Evolutionary conservation across 2,329 filamentous ascomycete genomes (phyloP), one percentile per base, ranked within the genome.

Genomic region (Colletotrichum musicola): DNA sequence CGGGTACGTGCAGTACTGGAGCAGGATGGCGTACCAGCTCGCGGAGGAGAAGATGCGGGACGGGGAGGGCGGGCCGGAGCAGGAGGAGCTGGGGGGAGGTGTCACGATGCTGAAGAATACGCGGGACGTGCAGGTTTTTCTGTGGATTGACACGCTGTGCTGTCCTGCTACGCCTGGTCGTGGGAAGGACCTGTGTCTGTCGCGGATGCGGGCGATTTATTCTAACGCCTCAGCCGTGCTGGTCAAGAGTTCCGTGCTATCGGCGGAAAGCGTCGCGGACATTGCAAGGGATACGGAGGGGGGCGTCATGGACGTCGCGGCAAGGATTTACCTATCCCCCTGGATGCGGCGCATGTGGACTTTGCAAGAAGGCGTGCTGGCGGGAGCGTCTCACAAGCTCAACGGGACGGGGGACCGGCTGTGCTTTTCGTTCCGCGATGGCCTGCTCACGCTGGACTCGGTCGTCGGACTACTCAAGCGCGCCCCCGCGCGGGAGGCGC

Each of bases 281-380:
- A 27, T 50, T 6, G n/a, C 63, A 4, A 14, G 46, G 12, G 59
- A 57, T 3, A 53, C 56, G 1, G 53, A 56, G 47, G 53, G 35
- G 10, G 64, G 64, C 9, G 30, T 68, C 0, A 47, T 64, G 18
- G 60, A 68, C 10, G 38, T 57, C 9, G 64, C 64, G 30, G 44
- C 64, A 9, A 20, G 54, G 25, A 18, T 68, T 4, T 63, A 56
- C 5, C 60, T 61, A 0, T 68, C 64, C 9, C 64, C 64, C 0
- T 68, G 60, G 44, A 68, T 68, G 64, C 58, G 64, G 7, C 51
- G 64, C 13, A 68, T 68, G 64, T 68, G 64, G 64, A 68, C 64
- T 10, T 44, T 68, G 6, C 59, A 68, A 30, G 64, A 68, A n/a
- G 64, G 59, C n/a, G 59, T 68, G 12, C 51, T 68, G 3, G 59